Evolutionary conservation across 177 flowering plant genomes (phyloP).

Genomic region (Vitis hybrid): DNA sequence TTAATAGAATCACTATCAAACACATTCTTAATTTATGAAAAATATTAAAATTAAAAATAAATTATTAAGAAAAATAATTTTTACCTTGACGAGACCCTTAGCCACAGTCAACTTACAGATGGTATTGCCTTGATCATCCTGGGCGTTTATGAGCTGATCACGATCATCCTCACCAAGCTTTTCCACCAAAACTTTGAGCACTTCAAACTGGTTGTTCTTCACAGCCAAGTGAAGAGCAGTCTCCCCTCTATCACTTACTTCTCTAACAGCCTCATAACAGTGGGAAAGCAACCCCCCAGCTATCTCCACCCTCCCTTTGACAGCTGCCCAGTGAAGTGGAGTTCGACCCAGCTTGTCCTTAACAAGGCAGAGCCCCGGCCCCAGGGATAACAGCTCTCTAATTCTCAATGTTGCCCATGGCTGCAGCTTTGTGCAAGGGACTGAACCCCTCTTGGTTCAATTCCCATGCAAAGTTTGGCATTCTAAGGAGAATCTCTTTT

Average conservation of each 20-base stretch:
- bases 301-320: neutral
- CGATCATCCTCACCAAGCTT: neutral
- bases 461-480: neutral
- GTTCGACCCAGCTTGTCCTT: slow-evolving; percentile 1
- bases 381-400: neutral
- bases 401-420: neutral
- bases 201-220: slow-evolving; percentile 7
- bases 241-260: neutral
- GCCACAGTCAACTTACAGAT: neutral
- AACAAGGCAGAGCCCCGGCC: neutral
- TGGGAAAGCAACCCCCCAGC: neutral
- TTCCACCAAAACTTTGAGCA: neutral
- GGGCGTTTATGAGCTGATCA: neutral
- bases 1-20: rapidly evolving
- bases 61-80: no score
- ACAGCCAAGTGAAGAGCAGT: slow-evolving; percentile 8
- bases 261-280: neutral
- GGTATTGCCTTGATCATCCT: slow-evolving; percentile 1
- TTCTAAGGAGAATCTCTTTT: neutral
- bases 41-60: no score
- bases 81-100: no score
- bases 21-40: no score
- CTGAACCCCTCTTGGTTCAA: neutral
- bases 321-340: slow-evolving; percentile 7
- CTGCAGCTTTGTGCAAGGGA: neutral